Percentiles rank a stretch among this genome's conserved stretches.
phyloP scores from a whole-genome alignment of 208 protist genomes.

The Leishmania guyanensis region DNA sequence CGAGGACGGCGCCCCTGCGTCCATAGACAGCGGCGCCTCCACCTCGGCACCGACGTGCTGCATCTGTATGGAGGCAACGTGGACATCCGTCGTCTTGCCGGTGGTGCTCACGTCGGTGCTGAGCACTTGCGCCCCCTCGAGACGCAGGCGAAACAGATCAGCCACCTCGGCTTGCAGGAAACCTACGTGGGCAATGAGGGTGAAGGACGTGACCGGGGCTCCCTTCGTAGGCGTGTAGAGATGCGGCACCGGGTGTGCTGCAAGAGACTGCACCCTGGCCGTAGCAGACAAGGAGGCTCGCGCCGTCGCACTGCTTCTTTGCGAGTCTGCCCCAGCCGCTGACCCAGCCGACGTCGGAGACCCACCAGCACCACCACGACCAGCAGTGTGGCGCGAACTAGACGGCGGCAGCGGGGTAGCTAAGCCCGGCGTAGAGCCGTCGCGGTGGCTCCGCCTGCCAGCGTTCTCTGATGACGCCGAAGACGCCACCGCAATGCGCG shows the following conservation, averaged over 20 bases:
- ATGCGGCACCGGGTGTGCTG: neutral
- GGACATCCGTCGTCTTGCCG: slow-evolving; percentile 13
- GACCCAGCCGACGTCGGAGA: neutral
- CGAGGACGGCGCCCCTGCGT: neutral
- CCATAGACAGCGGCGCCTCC: slow-evolving; percentile 4
- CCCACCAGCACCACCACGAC: neutral
- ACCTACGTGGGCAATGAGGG: slow-evolving; percentile 23
- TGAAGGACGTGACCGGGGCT: slow-evolving; percentile 15
- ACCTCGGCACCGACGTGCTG: slow-evolving; percentile 57
- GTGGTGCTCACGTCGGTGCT: slow-evolving; percentile 24
- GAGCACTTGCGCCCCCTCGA: slow-evolving; percentile 30
- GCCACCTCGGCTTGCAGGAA: slow-evolving; percentile 39
- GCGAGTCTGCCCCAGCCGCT: neutral
- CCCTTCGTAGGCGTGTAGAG: neutral
- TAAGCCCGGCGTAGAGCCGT: neutral
- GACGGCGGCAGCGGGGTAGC: neutral
- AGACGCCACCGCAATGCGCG: neutral
- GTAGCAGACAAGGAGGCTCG: neutral
- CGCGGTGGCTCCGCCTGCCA: neutral
- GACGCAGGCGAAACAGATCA: slow-evolving; percentile 39
- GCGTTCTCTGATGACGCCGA: neutral
- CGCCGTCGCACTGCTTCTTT: neutral
- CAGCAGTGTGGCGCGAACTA: neutral
- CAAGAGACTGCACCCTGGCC: neutral
- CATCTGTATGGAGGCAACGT: slow-evolving; percentile 21